Base-by-base conservation (phyloP, 139 green algal species). In the Mesotaenium endlicherianum region DNA sequence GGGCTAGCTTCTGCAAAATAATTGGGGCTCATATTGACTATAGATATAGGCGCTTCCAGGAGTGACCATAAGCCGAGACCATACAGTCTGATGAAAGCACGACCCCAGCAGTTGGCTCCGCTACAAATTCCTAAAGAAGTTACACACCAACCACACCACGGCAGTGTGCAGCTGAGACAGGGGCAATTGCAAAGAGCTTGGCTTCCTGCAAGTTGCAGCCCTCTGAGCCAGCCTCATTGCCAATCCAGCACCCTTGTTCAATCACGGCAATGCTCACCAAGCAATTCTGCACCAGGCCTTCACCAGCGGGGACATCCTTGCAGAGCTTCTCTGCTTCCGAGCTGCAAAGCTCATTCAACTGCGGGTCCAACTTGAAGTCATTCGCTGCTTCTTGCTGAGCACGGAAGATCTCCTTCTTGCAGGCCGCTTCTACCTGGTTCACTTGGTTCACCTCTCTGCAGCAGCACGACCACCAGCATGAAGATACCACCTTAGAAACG, bases 351-450 rank as follows among this genome's bases (percentile, higher is more conserved):
- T 60, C 31, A 17, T 70, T 44, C 17, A 85, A 38, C 53, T 78
- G 60, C 38, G 60, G 60, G 53, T 85, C 79, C 40, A 85, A 26
- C 79, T 80, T 67, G 64, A 85, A 85, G 60, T 85, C 79, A 36
- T 68, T 36, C 2, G 79, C 79, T 14, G 79, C 79, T 2, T 85
- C 79, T 39, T 55, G 14, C 79, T 85, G 60, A 42, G 64, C 64
- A 0, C 64, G 64, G 14, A 78, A n/a, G 1, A 85, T 42, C 79
- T 85, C 30, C 41, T 41, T 16, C 40, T 79, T 79, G 42, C 79
- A 85, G 14, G 36, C 74, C 3, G 77, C 82, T 26, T 70, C 41
- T 41, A 74, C 41, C 71, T 47, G 58, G 36, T 72, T 70, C 68
- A 82, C 39, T 2, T 80, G 34, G n/a, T 80, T 49, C 75, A 71